Evolutionary conservation across 129 eudicot genomes (phyloP).

Genomic region (Tagetes patula): DNA sequence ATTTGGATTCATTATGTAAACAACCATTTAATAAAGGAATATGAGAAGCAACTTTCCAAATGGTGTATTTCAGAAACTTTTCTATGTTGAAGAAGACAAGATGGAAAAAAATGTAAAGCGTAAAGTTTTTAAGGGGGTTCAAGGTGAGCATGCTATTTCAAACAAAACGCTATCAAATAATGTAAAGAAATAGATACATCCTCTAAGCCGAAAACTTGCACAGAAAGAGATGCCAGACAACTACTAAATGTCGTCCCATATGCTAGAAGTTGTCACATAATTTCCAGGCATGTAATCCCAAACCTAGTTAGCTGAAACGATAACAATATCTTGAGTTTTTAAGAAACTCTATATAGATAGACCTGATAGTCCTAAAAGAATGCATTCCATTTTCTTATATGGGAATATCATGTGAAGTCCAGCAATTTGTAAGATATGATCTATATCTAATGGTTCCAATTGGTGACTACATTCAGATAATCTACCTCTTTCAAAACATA

Average conservation of each 20-base stretch:
- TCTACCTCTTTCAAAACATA: not conserved
- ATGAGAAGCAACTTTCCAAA: not conserved
- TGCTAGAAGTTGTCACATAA: not conserved
- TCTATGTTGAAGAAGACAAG: conserved; percentile 5
- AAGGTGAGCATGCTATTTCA: not conserved
- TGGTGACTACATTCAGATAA: conserved; percentile 9
- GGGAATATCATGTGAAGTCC: conserved; percentile 3
- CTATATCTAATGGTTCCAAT: not conserved
- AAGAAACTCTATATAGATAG: not conserved
- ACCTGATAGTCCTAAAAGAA: not conserved
- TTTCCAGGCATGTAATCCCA: not conserved
- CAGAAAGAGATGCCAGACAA: not conserved
- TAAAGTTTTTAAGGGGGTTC: not conserved
- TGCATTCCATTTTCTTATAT: not conserved
- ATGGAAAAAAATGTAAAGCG: not conserved
- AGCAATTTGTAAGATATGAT: conserved; percentile 17
- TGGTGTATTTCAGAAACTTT: not conserved
- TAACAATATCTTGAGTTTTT: not conserved
- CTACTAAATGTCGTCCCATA: not conserved
- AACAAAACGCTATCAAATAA: not conserved
- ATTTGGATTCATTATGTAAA: not conserved
- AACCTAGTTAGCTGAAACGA: conserved; percentile 4
- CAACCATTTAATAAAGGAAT: not conserved
- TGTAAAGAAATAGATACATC: not conserved
- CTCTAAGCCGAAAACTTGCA: not conserved